phyloP scores from a whole-genome alignment of 1,139 yeast species.

The Lodderomyces parapsilosis region DNA sequence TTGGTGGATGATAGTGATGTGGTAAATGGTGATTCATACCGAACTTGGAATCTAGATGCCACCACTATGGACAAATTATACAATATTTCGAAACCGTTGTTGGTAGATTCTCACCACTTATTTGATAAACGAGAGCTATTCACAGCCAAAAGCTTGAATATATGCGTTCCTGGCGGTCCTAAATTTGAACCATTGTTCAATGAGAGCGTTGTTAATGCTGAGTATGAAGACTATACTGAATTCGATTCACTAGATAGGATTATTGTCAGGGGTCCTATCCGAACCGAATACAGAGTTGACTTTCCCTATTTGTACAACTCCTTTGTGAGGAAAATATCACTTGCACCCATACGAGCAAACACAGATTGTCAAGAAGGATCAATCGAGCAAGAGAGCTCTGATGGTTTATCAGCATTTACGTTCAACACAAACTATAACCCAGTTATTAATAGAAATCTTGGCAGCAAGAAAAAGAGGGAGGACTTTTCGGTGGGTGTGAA shows the following conservation, averaged over 20 bases:
- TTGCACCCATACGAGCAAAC: slow-evolving; percentile 65
- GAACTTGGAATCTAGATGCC: slow-evolving; percentile 65
- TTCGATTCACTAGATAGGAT: slow-evolving; percentile 87
- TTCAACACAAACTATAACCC: slow-evolving; percentile 60
- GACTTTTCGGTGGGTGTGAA: slow-evolving; percentile 35
- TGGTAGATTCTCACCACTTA: slow-evolving; percentile 60
- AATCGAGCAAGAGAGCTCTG: slow-evolving; percentile 23
- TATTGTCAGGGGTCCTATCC: slow-evolving; percentile 71
- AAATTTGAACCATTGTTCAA: slow-evolving; percentile 87
- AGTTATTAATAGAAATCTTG: slow-evolving; percentile 35
- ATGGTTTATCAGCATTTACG: slow-evolving; percentile 49
- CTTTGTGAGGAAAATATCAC: slow-evolving; percentile 61
- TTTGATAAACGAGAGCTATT: slow-evolving; percentile 78
- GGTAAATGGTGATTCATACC: slow-evolving; percentile 78
- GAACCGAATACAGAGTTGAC: slow-evolving; percentile 84
- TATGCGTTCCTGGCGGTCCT: slow-evolving; percentile 94
- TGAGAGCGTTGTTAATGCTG: slow-evolving; percentile 54
- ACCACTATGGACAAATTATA: slow-evolving; percentile 66
- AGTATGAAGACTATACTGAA: slow-evolving; percentile 78
- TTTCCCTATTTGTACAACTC: slow-evolving; percentile 85
- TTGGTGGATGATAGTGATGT: slow-evolving; percentile 51
- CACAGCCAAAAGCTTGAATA: slow-evolving; percentile 87
- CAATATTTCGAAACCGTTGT: slow-evolving; percentile 66
- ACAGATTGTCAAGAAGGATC: slow-evolving; percentile 35
- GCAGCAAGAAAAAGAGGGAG: not conserved